Base-by-base conservation (phyloP, 805 yeast genomes). In the Metschnikowia reukaufii region DNA sequence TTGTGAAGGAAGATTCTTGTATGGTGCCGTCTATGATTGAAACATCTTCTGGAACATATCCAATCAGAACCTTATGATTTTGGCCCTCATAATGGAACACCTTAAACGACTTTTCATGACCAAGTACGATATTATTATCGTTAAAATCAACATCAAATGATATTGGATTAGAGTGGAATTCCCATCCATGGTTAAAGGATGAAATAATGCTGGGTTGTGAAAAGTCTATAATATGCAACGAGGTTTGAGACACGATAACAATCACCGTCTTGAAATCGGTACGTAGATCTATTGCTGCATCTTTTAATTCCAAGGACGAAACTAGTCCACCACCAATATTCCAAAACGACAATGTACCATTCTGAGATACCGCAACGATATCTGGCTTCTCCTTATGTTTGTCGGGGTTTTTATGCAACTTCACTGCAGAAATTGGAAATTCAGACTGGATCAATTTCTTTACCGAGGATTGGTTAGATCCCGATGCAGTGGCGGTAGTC, bases 61-160 rank as follows among this genome's bases (percentile, higher is more conserved):
- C 52, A 21, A 34, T 38, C 42, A 41, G 44, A 6, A 32, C 37
- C 6, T 23, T 4, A 42, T 16, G 17, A 1, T 10, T n/a, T n/a
- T 19, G 18, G n/a, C 16, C 34, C 2, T 23, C 35, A 23, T 41
- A 64, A 42, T 66, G 61, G 32, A 61, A 54, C 6, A 64, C 68
- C 20, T 58, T 58, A 23, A 68, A 57, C 10, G 40, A 32, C 2
- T 49, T 34, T 6, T 37, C 55, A 33, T 55, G 51, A 37, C 62
- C 50, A 12, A 68, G 32, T 1, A 69, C 54, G 2, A 70, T 54
- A 45, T 64, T 67, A 13, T 30, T 43, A 40, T 59, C 72, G 9
- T 62, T 67, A 46, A 62, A 65, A 51, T 72, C 77, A 12, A 61
- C 64, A 37, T 70, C 68, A 39, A 46, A 45, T 1, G 29, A 41